Evolutionary conservation across 2,329 filamentous ascomycete genomes (phyloP).

Genomic region (Epichloe bromicola): DNA sequence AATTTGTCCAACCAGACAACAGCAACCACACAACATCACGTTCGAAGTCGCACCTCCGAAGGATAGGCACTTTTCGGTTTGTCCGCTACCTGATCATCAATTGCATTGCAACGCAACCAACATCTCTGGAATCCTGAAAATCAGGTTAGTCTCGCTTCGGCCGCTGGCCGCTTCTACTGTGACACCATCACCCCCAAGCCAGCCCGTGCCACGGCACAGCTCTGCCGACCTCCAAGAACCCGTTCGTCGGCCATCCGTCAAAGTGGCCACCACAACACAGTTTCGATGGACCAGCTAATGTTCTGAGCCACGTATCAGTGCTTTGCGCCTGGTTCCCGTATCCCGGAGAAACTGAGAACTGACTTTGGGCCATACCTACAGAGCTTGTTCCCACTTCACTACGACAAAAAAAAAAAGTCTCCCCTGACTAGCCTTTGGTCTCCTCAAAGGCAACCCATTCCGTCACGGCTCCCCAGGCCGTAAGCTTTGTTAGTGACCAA

Average conservation of each 20-base stretch:
- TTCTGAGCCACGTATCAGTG: background rate
- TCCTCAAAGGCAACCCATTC: constrained; percentile 45
- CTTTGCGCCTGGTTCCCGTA: background rate
- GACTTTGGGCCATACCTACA: background rate
- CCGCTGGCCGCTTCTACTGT: constrained; percentile 6
- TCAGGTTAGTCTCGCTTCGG: constrained; percentile 6
- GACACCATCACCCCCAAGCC: background rate
- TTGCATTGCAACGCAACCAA: constrained; percentile 1
- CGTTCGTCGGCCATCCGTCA: constrained; percentile 6
- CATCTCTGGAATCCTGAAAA: constrained; percentile 1
- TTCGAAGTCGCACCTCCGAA: background rate
- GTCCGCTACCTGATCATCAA: constrained; percentile 1
- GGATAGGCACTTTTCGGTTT: background rate
- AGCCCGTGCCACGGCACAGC: constrained; percentile 3
- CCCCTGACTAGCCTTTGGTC: constrained; percentile 47
- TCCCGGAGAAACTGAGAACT: background rate
- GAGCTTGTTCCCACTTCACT: background rate
- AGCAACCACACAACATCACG: background rate
- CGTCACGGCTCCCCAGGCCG: constrained; percentile 53
- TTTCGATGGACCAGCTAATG: background rate
- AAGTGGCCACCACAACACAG: constrained; percentile 2
- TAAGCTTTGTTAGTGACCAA: constrained; percentile 50
- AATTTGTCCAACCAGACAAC: background rate
- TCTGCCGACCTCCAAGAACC: constrained; percentile 4
- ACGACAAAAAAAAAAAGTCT: background rate